Evolutionary conservation across 1,284 basidiomycete genomes (phyloP).

Genomic region (Mycosarcoma maydis): DNA sequence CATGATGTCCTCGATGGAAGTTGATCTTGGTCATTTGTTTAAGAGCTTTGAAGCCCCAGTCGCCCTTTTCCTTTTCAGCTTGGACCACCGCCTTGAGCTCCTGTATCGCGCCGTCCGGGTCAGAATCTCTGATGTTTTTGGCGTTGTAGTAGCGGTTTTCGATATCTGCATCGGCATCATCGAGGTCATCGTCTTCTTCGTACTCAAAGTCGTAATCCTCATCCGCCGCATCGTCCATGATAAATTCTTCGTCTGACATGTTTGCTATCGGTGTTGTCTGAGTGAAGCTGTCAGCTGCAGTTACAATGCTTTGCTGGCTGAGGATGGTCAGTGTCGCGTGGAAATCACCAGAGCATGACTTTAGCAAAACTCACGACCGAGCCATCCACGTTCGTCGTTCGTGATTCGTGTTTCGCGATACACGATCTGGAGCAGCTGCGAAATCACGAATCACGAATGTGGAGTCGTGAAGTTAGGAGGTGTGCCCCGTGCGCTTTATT

Average conservation of each 20-base stretch:
- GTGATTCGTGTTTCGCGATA: too few species aligned
- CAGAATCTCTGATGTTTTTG: constrained; percentile 92
- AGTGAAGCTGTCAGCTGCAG: too few species aligned
- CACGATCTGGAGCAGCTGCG: neutral
- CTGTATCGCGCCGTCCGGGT: constrained; percentile 85
- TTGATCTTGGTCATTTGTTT: constrained; percentile 97
- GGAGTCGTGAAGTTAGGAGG: too few species aligned
- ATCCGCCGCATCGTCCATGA: constrained; percentile 66
- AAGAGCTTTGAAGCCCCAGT: constrained; percentile 96
- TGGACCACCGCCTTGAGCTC: constrained; percentile 88
- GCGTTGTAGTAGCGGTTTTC: constrained; percentile 99
- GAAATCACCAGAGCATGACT: too few species aligned
- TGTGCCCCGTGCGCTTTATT: constrained; percentile 9
- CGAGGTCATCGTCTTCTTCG: constrained; percentile 74
- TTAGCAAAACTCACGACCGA: too few species aligned
- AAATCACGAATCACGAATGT: too few species aligned
- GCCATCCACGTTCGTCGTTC: too few species aligned
- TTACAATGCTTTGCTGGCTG: too few species aligned
- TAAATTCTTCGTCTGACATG: constrained; percentile 57
- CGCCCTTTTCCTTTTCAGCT: constrained; percentile 87
- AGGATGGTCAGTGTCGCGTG: too few species aligned
- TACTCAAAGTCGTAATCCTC: constrained; percentile 94
- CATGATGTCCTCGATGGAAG: constrained; percentile 80
- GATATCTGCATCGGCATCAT: constrained; percentile 84
- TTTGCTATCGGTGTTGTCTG: neutral